Conservation (phyloP, 73 alveolate species). For the Tetrahymena elliotti region DNA sequence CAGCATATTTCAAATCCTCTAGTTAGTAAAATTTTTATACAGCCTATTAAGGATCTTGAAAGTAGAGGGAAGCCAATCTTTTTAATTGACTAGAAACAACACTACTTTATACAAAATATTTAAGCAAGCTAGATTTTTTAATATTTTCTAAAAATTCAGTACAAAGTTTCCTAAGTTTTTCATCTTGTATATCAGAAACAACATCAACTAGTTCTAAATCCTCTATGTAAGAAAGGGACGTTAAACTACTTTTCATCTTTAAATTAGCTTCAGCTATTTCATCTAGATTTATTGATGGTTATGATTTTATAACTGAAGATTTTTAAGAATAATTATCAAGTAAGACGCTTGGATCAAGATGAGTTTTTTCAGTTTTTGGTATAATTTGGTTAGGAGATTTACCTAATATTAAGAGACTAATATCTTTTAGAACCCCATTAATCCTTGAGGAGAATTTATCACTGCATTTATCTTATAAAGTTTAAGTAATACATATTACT, state of each 20-base stretch:
- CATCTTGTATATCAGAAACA: neutral
- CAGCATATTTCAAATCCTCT: neutral
- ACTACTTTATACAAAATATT: neutral
- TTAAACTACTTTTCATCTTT: neutral
- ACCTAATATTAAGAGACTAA: neutral
- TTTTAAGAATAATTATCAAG: neutral
- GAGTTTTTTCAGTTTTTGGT: neutral
- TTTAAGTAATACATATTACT: neutral
- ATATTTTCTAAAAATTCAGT: neutral
- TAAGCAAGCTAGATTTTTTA: neutral
- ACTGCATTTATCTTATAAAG: neutral
- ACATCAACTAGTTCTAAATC: neutral
- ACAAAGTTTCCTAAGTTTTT: neutral
- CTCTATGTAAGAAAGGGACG: neutral
- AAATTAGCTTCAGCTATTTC: neutral
- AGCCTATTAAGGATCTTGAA: neutral
- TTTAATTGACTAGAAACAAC: neutral
- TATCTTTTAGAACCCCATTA: neutral
- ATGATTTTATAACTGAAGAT: neutral
- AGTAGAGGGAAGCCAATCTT: neutral
- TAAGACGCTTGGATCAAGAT: neutral
- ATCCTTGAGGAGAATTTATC: neutral
- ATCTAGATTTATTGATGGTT: neutral
- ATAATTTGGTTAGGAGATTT: neutral
- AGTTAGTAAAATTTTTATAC: neutral